Base-by-base conservation (phyloP, 148 eudicot species). In the Pharnaceum exiguum region DNA sequence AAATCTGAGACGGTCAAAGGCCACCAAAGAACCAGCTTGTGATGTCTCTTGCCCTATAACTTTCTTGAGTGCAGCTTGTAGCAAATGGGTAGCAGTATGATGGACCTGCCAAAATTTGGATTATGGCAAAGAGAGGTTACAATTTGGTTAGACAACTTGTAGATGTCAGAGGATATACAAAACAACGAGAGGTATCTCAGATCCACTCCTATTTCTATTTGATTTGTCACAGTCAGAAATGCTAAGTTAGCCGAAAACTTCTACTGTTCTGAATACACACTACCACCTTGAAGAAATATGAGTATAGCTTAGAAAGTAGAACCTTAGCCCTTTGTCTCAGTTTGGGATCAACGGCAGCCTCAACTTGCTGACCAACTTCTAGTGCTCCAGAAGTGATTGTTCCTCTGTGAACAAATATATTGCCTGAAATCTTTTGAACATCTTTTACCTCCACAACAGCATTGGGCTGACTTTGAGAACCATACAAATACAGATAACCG, bases 1-100 rank as follows among this genome's bases (percentile, higher is more conserved):
- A 65, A 93, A 93, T 68, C 98, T 85, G 21, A 93, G 89, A 61
- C 96, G 96, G 47, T 93, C 98, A 69, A 93, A 65, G 49, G 67
- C 74, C 63, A 78, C 69, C 76, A 75, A 63, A 17, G 75, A 72
- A 59, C 67, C 68, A 59, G 71, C 98, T 76, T 93, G 98, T 44
- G 98, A 93, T 43, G 98, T 83, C 66, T 93, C 98, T 67, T 79
- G 70, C 50, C 98, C 96, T 45, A 85, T 47, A 42, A 93, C 98
- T 66, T 70, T 81, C 75, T 88, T 93, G 58, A 93, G 88, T 38
- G 96, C 98, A 65, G 98, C 63, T 85, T 93, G 98, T 32, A 93
- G 86, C 73, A 93, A 74, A 88, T 93, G 98, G 22, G 98, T 93
- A 58, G 96, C 96, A 48, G 98, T 93, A 65, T 93, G 98, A 74